Evolutionary conservation across 805 yeast genomes (phyloP).

Genomic region (Metschnikowia shivogae): DNA sequence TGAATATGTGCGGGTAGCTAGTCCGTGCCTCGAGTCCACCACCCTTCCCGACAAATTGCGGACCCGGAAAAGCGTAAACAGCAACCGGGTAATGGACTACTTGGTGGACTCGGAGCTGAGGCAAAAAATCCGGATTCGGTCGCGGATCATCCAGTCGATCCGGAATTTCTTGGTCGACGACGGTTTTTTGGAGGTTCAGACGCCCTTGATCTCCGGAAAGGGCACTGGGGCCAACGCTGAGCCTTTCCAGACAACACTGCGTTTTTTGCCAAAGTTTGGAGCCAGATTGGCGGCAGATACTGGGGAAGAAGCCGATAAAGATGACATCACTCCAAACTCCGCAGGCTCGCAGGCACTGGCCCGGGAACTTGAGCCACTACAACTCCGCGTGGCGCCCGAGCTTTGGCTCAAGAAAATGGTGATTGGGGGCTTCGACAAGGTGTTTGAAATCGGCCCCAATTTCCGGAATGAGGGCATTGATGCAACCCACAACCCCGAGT

Average conservation of each 20-base stretch:
- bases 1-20: constrained; percentile 46
- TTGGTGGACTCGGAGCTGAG: constrained; percentile 53
- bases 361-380: constrained; percentile 28
- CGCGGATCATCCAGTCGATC: constrained; percentile 50
- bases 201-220: constrained; percentile 73
- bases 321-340: neutral
- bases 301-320: neutral
- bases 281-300: too few species aligned
- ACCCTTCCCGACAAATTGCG: constrained; percentile 56
- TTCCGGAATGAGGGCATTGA: constrained; percentile 95
- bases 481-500: constrained; percentile 90
- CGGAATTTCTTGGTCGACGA: constrained; percentile 51
- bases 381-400: constrained; percentile 89
- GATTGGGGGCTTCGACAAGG: constrained; percentile 79
- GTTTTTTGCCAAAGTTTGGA: constrained; percentile 30
- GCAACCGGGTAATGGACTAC: constrained; percentile 71
- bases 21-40: constrained; percentile 55
- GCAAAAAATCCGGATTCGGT: constrained; percentile 47
- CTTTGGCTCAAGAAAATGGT: constrained; percentile 84
- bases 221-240: constrained; percentile 90
- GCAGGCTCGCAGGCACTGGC: neutral
- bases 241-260: constrained; percentile 65
- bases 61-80: constrained; percentile 53
- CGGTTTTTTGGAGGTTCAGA: constrained; percentile 77
- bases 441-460: constrained; percentile 80